A percentile compares a stretch with the other conserved stretches of the same genome.
phyloP scores from a whole-genome alignment of 83 land plant species.

The Larix sibirica region DNA sequence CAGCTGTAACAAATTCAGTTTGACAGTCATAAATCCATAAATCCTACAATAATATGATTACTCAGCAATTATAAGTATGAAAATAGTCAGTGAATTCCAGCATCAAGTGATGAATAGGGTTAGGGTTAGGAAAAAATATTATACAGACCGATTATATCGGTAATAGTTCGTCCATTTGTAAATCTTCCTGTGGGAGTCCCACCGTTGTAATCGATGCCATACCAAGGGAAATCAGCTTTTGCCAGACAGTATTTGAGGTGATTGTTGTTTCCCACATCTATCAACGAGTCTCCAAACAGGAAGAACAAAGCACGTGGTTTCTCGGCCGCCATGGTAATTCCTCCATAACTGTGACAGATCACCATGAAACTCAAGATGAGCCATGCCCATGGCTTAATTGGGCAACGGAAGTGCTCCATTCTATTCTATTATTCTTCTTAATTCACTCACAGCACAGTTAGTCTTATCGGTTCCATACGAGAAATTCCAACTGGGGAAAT shows the following conservation, averaged over 20 bases:
- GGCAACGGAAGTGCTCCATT: no score
- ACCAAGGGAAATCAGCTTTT: constrained; percentile 44
- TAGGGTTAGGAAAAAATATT: background rate
- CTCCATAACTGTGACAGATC: background rate
- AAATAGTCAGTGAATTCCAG: background rate
- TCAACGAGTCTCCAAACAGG: constrained; percentile 55
- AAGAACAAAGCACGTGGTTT: constrained; percentile 14
- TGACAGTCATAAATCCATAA: no score
- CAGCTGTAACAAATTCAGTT: constrained; percentile 28
- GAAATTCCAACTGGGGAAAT: no score
- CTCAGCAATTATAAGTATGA: no score
- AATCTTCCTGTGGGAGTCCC: constrained; percentile 56
- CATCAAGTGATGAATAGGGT: background rate
- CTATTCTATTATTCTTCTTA: no score
- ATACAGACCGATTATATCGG: constrained; percentile 42
- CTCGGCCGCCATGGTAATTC: background rate
- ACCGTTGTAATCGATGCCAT: constrained; percentile 46
- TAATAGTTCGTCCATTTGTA: constrained; percentile 60
- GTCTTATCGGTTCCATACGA: no score
- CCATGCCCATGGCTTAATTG: no score
- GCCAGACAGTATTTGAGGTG: constrained; percentile 39
- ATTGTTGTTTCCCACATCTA: constrained; percentile 68
- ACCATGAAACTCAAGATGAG: no score
- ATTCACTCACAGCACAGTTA: no score
- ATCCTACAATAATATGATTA: no score